phyloP scores from a whole-genome alignment of 106 monocot species.

The Iris macrosiphon region DNA sequence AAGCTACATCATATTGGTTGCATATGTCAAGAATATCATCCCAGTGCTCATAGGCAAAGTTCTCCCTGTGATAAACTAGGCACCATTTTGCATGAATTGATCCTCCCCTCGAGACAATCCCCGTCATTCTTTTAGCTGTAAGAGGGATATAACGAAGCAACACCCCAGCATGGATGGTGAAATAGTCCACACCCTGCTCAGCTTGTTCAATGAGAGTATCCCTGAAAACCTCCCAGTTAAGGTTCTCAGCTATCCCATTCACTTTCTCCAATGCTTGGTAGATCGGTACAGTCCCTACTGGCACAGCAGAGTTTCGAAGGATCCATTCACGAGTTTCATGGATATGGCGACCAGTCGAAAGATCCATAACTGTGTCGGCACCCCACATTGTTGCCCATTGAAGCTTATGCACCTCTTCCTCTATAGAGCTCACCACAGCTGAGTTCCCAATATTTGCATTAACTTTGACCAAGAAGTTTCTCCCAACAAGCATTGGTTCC shows the following conservation, averaged over 20 bases:
- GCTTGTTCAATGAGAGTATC: conserved; percentile 82
- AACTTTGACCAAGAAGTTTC: conserved; percentile 77
- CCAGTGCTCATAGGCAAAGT: conserved; percentile 86
- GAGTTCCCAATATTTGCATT: conserved; percentile 86
- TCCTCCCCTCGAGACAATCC: conserved; percentile 76
- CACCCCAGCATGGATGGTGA: conserved; percentile 81
- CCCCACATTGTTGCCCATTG: conserved; percentile 92
- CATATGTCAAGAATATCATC: conserved; percentile 85
- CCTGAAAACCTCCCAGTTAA: conserved; percentile 64
- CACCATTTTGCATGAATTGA: conserved; percentile 91
- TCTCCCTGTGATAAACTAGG: conserved; percentile 69
- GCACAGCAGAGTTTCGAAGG: conserved; percentile 66
- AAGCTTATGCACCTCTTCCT: conserved; percentile 82
- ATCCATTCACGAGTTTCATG: conserved; percentile 91
- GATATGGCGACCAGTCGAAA: conserved; percentile 75
- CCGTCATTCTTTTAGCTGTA: conserved; percentile 78
- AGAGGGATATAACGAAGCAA: conserved; percentile 75
- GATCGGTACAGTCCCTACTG: conserved; percentile 76
- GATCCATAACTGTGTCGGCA: conserved; percentile 77
- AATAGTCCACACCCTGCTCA: conserved; percentile 81
- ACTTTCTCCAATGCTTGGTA: conserved; percentile 84
- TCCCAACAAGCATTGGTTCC: conserved; percentile 76
- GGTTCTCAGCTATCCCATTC: conserved; percentile 69
- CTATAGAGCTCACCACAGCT: conserved; percentile 60
- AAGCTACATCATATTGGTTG: conserved; percentile 71